Evolutionary conservation across 441 rosid species (phyloP), one percentile per base, ranked within the genome.

Genomic region (Syzygium malaccense): DNA sequence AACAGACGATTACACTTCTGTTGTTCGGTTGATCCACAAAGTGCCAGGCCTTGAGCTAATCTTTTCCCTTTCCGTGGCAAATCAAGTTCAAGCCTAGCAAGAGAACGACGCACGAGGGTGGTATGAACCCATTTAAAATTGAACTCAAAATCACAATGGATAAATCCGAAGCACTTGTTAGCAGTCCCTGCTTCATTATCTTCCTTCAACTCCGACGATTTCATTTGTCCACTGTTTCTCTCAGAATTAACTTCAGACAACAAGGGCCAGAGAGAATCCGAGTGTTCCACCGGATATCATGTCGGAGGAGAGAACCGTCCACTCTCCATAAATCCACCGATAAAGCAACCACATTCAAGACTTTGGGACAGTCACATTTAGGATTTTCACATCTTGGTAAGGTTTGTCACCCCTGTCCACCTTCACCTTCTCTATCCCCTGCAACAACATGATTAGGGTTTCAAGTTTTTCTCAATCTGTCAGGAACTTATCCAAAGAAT

Each of bases 391-490:
- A 91, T 98, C 99, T 92, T 97, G 99, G 92, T 93, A 95, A 49
- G 99, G 99, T 91, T 91, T 94, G 88, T 98, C 99, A 64, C 89
- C 93, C 90, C 92, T 96, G 92, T 98, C 99, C 33, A 99, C 96
- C 95, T 98, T 98, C 93, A 97, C 99, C 94, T 97, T 98, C 96
- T 97, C 99, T 88, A 96, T 95, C 26, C 91, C 97, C 99, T 98
- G 96, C 87, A 90, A 90, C 84, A 90, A 45, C 23, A 8, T 45
- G n/a, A 58, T 32, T n/a, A 87, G 71, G 87, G 71, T 57, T 45
- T 45, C 86, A 87, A 55, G 55, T 68, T 86, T 62, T 23, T 60
- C 89, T 56, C 75, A 88, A 85, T 55, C 58, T n/a, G 37, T 62
- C 48, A 18, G 68, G 25, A 71, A 71, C 78, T 55, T 41, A 79